Evolutionary conservation across 2,329 filamentous ascomycete species (phyloP).

Genomic region (Calonectria pauciramosa): DNA sequence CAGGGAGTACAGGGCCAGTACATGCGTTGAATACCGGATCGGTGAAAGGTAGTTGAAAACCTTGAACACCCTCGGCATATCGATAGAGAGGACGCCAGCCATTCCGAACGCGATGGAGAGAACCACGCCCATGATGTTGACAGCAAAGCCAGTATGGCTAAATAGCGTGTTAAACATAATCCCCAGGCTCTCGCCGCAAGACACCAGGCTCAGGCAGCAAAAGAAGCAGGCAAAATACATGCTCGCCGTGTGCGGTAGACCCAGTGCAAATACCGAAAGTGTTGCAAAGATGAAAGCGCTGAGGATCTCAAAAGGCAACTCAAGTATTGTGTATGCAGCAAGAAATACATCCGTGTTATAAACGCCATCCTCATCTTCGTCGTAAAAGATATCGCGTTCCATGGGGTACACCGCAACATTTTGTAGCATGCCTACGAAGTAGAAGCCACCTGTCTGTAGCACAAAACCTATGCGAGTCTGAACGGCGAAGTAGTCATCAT

Average conservation of each 20-base stretch:
- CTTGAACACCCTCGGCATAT: slow-evolving; percentile 74
- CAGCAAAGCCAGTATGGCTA: slow-evolving; percentile 78
- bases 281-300: slow-evolving; percentile 75
- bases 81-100: slow-evolving; percentile 77
- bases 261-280: slow-evolving; percentile 73
- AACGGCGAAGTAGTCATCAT: slow-evolving; percentile 75
- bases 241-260: slow-evolving; percentile 70
- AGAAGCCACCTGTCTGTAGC: slow-evolving; percentile 77
- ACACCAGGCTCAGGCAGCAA: slow-evolving; percentile 79
- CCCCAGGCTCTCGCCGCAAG: slow-evolving; percentile 79
- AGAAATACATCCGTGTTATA: slow-evolving; percentile 80
- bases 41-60: slow-evolving; percentile 79
- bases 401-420: slow-evolving; percentile 80
- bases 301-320: slow-evolving; percentile 77
- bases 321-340: slow-evolving; percentile 75
- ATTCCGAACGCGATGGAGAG: slow-evolving; percentile 78
- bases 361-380: slow-evolving; percentile 78
- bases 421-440: slow-evolving; percentile 82
- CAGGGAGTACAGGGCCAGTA: slow-evolving; percentile 75
- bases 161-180: slow-evolving; percentile 86
- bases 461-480: slow-evolving; percentile 80
- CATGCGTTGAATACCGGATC: slow-evolving; percentile 76
- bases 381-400: slow-evolving; percentile 81
- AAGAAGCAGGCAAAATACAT: slow-evolving; percentile 77
- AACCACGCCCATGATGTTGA: slow-evolving; percentile 78